Evolutionary conservation across 371 early-diverging fungal genomes (phyloP).

Genomic region (Apophysomyces ossiformis): DNA sequence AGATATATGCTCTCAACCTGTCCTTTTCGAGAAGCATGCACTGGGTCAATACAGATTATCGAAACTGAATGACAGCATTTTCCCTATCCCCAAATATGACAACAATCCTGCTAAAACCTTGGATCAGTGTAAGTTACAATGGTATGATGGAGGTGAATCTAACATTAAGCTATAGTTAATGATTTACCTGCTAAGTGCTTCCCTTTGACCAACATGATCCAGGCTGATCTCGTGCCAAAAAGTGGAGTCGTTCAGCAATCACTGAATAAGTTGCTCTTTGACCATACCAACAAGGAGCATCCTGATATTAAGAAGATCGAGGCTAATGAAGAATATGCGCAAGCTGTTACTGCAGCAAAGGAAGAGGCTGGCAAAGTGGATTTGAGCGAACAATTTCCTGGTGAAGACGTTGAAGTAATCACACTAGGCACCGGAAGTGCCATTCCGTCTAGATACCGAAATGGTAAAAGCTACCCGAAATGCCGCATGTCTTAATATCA

Average conservation of each 20-base stretch:
- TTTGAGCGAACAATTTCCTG: slow-evolving; percentile 37
- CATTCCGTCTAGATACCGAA: slow-evolving; percentile 95
- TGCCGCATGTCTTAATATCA: slow-evolving; percentile 12
- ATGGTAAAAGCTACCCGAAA: slow-evolving; percentile 64
- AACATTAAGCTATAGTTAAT: not conserved
- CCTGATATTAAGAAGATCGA: slow-evolving; percentile 26
- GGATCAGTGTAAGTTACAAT: slow-evolving; percentile 18
- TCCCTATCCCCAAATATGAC: slow-evolving; percentile 67
- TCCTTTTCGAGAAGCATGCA: slow-evolving; percentile 66
- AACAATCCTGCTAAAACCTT: slow-evolving; percentile 40
- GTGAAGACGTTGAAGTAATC: slow-evolving; percentile 60
- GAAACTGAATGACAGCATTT: slow-evolving; percentile 60
- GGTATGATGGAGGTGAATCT: no score
- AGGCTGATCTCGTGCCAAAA: slow-evolving; percentile 39
- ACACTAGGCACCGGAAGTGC: slow-evolving; percentile 98
- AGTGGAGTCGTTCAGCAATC: slow-evolving; percentile 19
- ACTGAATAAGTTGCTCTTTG: slow-evolving; percentile 23
- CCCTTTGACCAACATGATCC: slow-evolving; percentile 32
- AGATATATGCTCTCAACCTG: slow-evolving; percentile 59
- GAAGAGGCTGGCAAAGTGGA: slow-evolving; percentile 37
- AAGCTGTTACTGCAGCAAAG: slow-evolving; percentile 38
- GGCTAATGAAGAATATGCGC: slow-evolving; percentile 25
- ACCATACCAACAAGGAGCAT: slow-evolving; percentile 23
- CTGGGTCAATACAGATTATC: slow-evolving; percentile 62
- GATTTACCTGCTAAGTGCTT: slow-evolving; percentile 31